Evolutionary conservation across 176 grass and related monocot species (phyloP), one percentile per base, ranked within the genome.

Genomic region (Pontederia paniculata): DNA sequence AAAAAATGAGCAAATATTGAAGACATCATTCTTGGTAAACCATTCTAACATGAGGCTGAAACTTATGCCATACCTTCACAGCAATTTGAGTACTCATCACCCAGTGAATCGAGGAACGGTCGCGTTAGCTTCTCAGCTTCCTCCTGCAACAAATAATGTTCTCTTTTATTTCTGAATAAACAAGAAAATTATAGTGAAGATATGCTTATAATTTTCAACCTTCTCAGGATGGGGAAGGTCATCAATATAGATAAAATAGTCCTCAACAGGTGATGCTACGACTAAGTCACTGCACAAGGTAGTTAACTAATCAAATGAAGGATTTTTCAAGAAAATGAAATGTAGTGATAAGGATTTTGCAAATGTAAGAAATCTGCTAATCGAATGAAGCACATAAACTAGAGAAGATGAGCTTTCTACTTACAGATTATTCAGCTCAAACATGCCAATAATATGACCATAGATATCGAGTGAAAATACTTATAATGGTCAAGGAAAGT

Each of bases 401-500:
- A 42, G 12, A 21, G 9, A 9, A 41, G 5, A 42, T 12, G 16
- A 23, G 13, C 28, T 47, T 2, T 48, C 17, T 46, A 86, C 93
- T 88, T 76, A 98, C 86, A 98, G 93, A 82, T 91, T 97, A 82
- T 97, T 97, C 63, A 97, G 77, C 77, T 97, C 93, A 91, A 91
- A 98, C 93, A 91, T 84, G 80, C 86, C 86, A 75, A 98, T 88
- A 81, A 98, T 88, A 71, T 89, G 75, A 23, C 86, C 86, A 77
- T 91, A 98, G 37, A 84, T 78, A 59, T 97, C 86, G 52, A 91
- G 86, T 3, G 93, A 91, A 79, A 97, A 97, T 51, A 97, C 93
- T 97, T 68, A 48, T 45, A 9, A 58, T 58, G 60, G 86, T 91
- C 55, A 97, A 91, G 86, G 68, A 22, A 63, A 74, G 43, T 63